A percentile compares a stretch with the other conserved stretches of the same genome.
phyloP scores from a whole-genome alignment of 2,329 filamentous ascomycete species.

The Arachnomyces sp. region DNA sequence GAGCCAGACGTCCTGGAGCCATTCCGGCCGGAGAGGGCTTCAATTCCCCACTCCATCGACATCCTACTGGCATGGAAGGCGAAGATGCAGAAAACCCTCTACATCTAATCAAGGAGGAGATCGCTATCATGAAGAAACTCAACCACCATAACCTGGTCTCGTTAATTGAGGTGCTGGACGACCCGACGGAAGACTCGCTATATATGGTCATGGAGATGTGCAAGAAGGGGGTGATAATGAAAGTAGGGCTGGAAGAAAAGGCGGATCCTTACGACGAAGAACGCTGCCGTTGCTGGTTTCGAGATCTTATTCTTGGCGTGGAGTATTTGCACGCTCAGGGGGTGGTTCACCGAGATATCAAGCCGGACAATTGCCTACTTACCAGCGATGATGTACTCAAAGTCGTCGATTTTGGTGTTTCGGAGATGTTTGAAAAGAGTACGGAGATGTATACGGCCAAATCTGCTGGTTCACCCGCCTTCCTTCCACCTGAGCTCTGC shows the following conservation, averaged over 20 bases:
- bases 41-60: slow-evolving; percentile 57
- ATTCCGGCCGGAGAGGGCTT: slow-evolving; percentile 46
- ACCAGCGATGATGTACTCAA: slow-evolving; percentile 91
- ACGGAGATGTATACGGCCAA: slow-evolving; percentile 85
- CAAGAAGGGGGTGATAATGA: slow-evolving; percentile 96
- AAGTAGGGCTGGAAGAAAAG: slow-evolving; percentile 75
- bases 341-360: slow-evolving; percentile 93
- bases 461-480: slow-evolving; percentile 88
- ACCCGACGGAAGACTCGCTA: slow-evolving; percentile 87
- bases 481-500: slow-evolving; percentile 87
- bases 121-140: slow-evolving; percentile 98
- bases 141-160: slow-evolving; percentile 91
- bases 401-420: slow-evolving; percentile 97
- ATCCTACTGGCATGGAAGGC: slow-evolving; percentile 43
- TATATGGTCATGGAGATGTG: slow-evolving; percentile 99
- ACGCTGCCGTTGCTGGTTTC: slow-evolving; percentile 81
- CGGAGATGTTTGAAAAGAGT: slow-evolving; percentile 92
- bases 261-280: slow-evolving; percentile 78
- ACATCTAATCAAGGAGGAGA: slow-evolving; percentile 86
- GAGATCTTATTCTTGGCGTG: slow-evolving; percentile 87
- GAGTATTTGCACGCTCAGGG: slow-evolving; percentile 94
- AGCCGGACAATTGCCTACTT: slow-evolving; percentile 89
- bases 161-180: slow-evolving; percentile 88
- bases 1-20: slow-evolving; percentile 44
- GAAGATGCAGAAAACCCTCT: slow-evolving; percentile 61